Evolutionary conservation across 1,284 basidiomycete genomes (phyloP).

Genomic region (Cystobasidium sp.): DNA sequence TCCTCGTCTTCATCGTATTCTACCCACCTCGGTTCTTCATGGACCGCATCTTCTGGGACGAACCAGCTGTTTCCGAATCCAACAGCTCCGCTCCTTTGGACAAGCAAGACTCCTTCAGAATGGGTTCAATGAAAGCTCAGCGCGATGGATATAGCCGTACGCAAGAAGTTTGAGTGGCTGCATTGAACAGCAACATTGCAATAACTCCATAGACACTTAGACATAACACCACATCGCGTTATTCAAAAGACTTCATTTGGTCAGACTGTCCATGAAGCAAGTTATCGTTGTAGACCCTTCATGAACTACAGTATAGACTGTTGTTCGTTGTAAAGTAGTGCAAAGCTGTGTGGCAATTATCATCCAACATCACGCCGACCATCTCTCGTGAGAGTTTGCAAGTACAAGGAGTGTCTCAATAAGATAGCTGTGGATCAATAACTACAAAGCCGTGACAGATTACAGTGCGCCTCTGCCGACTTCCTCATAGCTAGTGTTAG

Average conservation of each 20-base stretch:
- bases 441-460: too few relatives aligned
- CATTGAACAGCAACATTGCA: neutral
- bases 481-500: too few relatives aligned
- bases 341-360: too few relatives aligned
- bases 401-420: too few relatives aligned
- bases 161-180: neutral
- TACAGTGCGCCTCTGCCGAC: too few relatives aligned
- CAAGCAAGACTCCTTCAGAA: neutral
- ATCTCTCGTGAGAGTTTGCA: too few relatives aligned
- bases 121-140: neutral
- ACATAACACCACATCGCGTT: neutral
- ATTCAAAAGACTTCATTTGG: too few relatives aligned
- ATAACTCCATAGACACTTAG: neutral
- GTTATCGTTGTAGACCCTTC: neutral
- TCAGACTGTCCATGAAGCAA: neutral
- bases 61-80: neutral
- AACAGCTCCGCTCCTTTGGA: slow-evolving; percentile 6
- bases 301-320: neutral
- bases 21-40: slow-evolving; percentile 46
- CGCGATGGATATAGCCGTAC: neutral
- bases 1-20: slow-evolving; percentile 45
- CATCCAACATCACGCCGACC: too few relatives aligned
- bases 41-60: slow-evolving; percentile 20
- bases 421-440: too few relatives aligned
- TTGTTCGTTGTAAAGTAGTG: neutral